Base-by-base conservation (phyloP, 805 yeast genomes). In the Pichia pseudocactophila region DNA sequence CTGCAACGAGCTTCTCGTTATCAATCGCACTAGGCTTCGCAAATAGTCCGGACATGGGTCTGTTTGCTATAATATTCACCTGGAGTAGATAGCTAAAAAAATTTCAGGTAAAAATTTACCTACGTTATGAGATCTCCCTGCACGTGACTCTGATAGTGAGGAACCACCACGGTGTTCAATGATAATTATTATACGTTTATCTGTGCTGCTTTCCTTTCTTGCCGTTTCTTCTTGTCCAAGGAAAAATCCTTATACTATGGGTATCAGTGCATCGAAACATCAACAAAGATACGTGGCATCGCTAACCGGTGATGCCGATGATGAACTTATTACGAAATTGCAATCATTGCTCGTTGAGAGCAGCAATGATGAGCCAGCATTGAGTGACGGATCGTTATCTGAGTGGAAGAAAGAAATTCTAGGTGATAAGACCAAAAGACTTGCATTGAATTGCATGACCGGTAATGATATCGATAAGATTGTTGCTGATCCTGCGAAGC, bases 401-500 rank as follows among this genome's bases (percentile, higher is more conserved):
- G 46, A 54, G 3, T 77, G 82, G 82, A 72, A 74, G 49, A 43
- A 58, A 1, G 64, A 63, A 1, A 61, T 77, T 39, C 49, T 64
- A 7, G 45, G 69, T 3, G 72, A 71, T 49, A 68, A 72, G 6
- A 74, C 75, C 53, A 76, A 76, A 54, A 55, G 58, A 43, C 60
- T 77, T 43, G 77, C 78, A 7, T 70, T 76, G 48, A 72, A 71
- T 48, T 78, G 80, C 2, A 63, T 77, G 51, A 68, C 76, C 3
- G 69, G 69, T 18, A 69, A 70, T 43, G 65, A 65, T 35, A 67
- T 76, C 52, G 60, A 63, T 17, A 54, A 61, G 22, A 61, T 74
- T 34, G 64, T 74, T 37, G 68, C 66, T 4, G 62, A 63, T 41
- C 58, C 69, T 15, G 48, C 52, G 3, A 56, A 49, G 34, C 53